phyloP scores from a whole-genome alignment of 148 eudicot species.

The Chenopodium suecicum region DNA sequence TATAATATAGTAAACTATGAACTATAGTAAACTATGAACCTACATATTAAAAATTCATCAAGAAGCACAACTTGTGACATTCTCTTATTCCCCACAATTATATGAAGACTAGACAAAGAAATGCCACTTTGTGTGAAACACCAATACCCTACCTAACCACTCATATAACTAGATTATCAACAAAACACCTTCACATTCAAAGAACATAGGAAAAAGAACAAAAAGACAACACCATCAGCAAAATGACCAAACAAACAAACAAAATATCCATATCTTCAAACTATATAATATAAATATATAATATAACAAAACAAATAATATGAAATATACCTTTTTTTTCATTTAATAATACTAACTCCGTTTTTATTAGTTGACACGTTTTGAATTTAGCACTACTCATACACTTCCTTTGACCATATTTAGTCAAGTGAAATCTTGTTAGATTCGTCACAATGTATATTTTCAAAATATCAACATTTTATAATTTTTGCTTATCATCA shows the following conservation, averaged over 20 bases:
- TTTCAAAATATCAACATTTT: too few species aligned
- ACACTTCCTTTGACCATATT: too few species aligned
- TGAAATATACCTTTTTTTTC: too few species aligned
- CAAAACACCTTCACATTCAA: not conserved
- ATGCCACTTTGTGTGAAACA: not conserved
- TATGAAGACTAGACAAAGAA: not conserved
- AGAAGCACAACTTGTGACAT: not conserved
- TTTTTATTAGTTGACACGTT: too few species aligned
- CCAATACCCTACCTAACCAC: not conserved
- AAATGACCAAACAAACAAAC: not conserved
- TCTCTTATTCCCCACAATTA: not conserved
- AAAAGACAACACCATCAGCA: not conserved
- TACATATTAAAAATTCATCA: not conserved
- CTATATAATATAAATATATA: not conserved
- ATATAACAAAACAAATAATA: too few species aligned
- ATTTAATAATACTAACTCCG: too few species aligned
- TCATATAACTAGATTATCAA: not conserved
- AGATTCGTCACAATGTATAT: too few species aligned
- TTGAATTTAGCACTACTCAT: too few species aligned
- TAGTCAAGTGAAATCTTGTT: too few species aligned
- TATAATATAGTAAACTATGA: not conserved
- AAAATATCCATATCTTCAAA: not conserved
- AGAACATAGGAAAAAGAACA: not conserved
- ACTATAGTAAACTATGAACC: not conserved
- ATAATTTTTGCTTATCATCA: too few species aligned